Evolutionary conservation across 306 rosid species (phyloP).

Genomic region (Albizia julibrissin): DNA sequence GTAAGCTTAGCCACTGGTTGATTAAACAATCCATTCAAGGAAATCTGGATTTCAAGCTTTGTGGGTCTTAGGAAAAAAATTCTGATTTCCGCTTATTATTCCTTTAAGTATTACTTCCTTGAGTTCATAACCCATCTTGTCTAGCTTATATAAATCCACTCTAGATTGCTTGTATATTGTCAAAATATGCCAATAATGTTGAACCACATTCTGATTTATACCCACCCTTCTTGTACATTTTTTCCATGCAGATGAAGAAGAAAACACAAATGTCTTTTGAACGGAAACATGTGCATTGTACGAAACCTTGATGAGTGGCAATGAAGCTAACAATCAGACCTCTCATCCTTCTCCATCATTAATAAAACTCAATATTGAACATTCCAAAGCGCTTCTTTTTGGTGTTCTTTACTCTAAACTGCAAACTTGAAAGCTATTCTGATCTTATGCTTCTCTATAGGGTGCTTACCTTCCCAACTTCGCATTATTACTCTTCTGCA

Average conservation of each 20-base stretch:
- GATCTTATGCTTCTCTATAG: constrained; percentile 37
- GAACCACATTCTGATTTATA: constrained; percentile 1
- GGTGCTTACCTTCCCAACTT: constrained; percentile 35
- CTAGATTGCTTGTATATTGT: neutral
- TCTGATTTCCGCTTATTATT: too few relatives aligned
- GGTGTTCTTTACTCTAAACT: too few relatives aligned
- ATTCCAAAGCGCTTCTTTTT: too few relatives aligned
- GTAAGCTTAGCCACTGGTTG: neutral
- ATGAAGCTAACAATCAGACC: too few relatives aligned
- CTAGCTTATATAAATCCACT: neutral
- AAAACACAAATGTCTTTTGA: constrained; percentile 36
- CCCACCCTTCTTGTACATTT: neutral
- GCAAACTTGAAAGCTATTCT: neutral
- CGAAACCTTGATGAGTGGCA: too few relatives aligned
- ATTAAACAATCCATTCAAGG: neutral
- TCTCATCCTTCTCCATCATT: too few relatives aligned
- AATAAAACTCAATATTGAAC: too few relatives aligned
- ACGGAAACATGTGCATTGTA: too few relatives aligned
- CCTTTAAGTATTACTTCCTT: neutral
- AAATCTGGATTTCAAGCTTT: constrained; percentile 12
- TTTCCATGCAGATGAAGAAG: constrained; percentile 52
- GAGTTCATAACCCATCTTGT: constrained; percentile 15
- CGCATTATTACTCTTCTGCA: constrained; percentile 50
- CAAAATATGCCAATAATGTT: constrained; percentile 39
- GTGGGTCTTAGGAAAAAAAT: neutral